Evolutionary conservation across 768 basidiomycete species (phyloP).

Genomic region (Saitozyma sp.): DNA sequence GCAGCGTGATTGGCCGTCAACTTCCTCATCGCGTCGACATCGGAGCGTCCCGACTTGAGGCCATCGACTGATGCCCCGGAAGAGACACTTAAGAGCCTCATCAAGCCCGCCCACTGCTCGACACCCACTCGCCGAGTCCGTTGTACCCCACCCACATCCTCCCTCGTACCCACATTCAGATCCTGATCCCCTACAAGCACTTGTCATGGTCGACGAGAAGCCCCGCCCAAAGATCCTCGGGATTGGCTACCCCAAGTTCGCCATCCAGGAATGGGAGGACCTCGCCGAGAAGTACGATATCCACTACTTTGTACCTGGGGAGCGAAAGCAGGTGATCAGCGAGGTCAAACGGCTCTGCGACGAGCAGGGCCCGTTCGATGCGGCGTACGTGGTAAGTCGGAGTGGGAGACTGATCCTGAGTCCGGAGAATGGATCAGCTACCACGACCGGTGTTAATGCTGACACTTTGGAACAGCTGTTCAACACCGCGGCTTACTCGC

Average conservation of each 20-base stretch:
- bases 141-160: conserved; percentile 5
- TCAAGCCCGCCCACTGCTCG: no score
- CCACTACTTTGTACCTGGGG: conserved; percentile 26
- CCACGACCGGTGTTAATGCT: no score
- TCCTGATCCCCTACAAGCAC: no score
- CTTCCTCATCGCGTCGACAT: no score
- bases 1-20: no score
- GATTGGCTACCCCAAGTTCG: conserved; percentile 26
- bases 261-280: conserved; percentile 17
- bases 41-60: no score
- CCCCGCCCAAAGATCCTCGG: conserved; percentile 20
- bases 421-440: no score
- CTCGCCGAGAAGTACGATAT: conserved; percentile 24
- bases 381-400: conserved; percentile 12
- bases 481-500: conserved; percentile 20
- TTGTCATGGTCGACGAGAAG: conserved; percentile 9
- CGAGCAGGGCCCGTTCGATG: conserved; percentile 22
- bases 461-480: conserved; percentile 9
- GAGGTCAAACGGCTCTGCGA: conserved; percentile 17
- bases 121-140: conserved; percentile 27
- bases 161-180: neutral
- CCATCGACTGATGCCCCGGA: no score
- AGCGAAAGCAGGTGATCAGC: conserved; percentile 16
- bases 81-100: no score
- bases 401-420: no score